Evolutionary conservation across 2,329 filamentous ascomycete species (phyloP), one percentile per base, ranked within the genome.

Genomic region (Colletotrichum sp.): DNA sequence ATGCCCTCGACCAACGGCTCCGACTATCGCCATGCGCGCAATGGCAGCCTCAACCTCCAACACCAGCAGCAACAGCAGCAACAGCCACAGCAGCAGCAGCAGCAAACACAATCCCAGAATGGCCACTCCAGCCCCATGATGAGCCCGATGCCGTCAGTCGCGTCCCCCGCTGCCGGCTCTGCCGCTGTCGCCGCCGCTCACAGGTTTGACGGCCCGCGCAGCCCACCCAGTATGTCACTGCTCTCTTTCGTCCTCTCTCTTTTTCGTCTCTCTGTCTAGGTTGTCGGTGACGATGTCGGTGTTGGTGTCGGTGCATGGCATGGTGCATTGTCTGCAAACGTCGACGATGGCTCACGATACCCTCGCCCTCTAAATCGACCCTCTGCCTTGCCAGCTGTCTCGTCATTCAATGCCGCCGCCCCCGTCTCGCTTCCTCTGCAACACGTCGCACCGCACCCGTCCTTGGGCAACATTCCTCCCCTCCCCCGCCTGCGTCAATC

Each of bases 171-270:
- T 13, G 32, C 68, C 32, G 68, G 39, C 29, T 55, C 63, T 34
- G 69, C 36, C 61, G 55, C 67, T 27, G 39, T 49, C 39, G 39
- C 39, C 39, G 59, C 27, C 61, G 27, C 57, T 61, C 25, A 83
- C 79, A 83, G 90, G 79, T 92, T 92, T 81, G 91, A 92, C 74
- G 90, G 90, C 77, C 90, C 92, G 63, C 86, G 91, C 80, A 93
- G 91, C 84, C 92, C 92, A 78, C 91, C 92, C 32, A 92, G 91
- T 91, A 87, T 83, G 89, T 89, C 63, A 39, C 59, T 78, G n/a
- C 72, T 44, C 19, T 39, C 29, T 55, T 6, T 27, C 30, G 13
- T 27, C 25, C n/a, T 76, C 30, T 68, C 30, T 12, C 30, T 49
- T 52, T 34, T 19, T 36, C 16, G 9, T 57, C 25, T 57, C 25